Evolutionary conservation across 2,329 filamentous ascomycete species (phyloP).

Genomic region (Colletotrichum higginsianum): DNA sequence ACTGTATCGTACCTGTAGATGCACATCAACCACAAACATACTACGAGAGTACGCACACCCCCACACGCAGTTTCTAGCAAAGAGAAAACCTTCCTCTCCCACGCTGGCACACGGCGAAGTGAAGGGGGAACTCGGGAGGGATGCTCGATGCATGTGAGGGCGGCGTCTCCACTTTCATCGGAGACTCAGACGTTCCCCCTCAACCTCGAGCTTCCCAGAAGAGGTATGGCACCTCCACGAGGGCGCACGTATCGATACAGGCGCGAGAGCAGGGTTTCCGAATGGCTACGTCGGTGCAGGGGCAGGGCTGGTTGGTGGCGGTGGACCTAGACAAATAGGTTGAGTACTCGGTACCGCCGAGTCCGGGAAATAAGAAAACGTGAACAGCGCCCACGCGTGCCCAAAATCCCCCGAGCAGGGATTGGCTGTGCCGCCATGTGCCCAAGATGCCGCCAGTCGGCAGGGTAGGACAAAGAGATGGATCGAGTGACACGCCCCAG

Average conservation of each 20-base stretch:
- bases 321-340: constrained; percentile 19
- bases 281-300: background rate
- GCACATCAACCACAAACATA: constrained; percentile 9
- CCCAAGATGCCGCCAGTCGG: background rate
- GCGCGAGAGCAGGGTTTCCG: constrained; percentile 20
- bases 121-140: constrained; percentile 4
- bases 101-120: constrained; percentile 30
- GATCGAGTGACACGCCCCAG: constrained; percentile 1
- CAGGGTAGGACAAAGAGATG: constrained; percentile 18
- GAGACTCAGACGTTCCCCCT: constrained; percentile 12
- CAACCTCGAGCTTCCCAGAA: constrained; percentile 33
- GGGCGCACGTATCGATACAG: constrained; percentile 36
- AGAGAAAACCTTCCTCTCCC: constrained; percentile 9
- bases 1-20: background rate
- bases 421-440: constrained; percentile 26
- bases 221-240: constrained; percentile 30
- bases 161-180: constrained; percentile 35
- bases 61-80: constrained; percentile 9
- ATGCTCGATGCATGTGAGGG: constrained; percentile 41
- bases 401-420: constrained; percentile 35
- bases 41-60: constrained; percentile 6
- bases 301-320: constrained; percentile 19
- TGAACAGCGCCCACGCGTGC: constrained; percentile 37
- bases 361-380: constrained; percentile 39
- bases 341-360: constrained; percentile 35